phyloP scores from a whole-genome alignment of 192 early-diverging fungal genomes.

The Entomortierella parvispora region DNA sequence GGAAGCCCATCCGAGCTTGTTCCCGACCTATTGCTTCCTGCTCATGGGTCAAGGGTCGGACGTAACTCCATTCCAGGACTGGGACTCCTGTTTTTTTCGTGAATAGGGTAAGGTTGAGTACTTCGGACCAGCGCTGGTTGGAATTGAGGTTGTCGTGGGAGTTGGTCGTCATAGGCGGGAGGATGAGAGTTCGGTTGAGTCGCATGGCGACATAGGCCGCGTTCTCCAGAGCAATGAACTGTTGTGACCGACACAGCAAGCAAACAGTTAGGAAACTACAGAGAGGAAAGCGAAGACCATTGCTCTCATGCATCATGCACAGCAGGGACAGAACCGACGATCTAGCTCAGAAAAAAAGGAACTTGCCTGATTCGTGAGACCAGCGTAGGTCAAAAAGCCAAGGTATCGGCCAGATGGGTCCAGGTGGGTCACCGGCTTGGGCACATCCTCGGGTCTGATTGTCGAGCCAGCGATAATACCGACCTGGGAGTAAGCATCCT shows the following conservation, averaged over 20 bases:
- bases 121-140: conserved; percentile 46
- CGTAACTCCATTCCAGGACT: conserved; percentile 28
- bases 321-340: too few species aligned
- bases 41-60: conserved; percentile 29
- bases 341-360: too few species aligned
- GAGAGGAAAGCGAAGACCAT: background rate
- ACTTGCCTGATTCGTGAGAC: conserved; percentile 46
- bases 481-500: too few species aligned
- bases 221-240: conserved; percentile 46
- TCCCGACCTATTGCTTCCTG: conserved; percentile 20
- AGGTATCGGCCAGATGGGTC: conserved; percentile 13
- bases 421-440: conserved; percentile 12
- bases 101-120: conserved; percentile 27
- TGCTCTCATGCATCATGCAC: too few species aligned
- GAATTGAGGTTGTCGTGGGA: conserved; percentile 29
- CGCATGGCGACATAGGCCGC: conserved; percentile 32
- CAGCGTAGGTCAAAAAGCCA: conserved; percentile 31
- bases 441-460: conserved; percentile 1
- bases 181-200: conserved; percentile 41
- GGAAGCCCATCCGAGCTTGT: conserved; percentile 2
- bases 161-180: conserved; percentile 41
- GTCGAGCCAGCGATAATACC: background rate
- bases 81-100: conserved; percentile 2
- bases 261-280: background rate
- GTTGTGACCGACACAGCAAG: background rate